A percentile compares a stretch with the other conserved stretches of the same genome.
phyloP scores from a whole-genome alignment of 2,329 filamentous ascomycete genomes.

The Blastomyces parvus region DNA sequence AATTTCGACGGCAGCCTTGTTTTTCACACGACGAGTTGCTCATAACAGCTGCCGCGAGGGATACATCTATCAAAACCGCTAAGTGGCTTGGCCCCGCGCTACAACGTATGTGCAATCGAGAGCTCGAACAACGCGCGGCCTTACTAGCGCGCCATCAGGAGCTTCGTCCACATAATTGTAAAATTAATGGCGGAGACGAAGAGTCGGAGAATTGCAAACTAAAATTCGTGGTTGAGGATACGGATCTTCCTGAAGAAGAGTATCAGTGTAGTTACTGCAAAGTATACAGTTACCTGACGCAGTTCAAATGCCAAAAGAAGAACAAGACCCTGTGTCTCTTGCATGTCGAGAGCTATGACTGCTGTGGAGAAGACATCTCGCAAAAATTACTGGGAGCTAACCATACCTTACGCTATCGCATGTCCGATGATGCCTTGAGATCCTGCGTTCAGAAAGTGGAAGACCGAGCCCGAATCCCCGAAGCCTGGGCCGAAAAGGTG shows the following conservation, averaged over 20 bases:
- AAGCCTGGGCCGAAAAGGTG: slow-evolving; percentile 84
- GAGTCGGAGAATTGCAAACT: slow-evolving; percentile 46
- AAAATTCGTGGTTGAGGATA: slow-evolving; percentile 56
- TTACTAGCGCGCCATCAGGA: slow-evolving; percentile 60
- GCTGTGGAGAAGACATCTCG: slow-evolving; percentile 60
- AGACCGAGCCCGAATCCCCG: slow-evolving; percentile 77
- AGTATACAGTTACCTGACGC: slow-evolving; percentile 78
- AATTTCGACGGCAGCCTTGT: slow-evolving; percentile 84
- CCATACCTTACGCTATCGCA: slow-evolving; percentile 69
- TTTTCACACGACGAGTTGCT: slow-evolving; percentile 96
- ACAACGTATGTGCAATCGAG: slow-evolving; percentile 64
- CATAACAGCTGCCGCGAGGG: slow-evolving; percentile 75
- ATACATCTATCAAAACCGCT: slow-evolving; percentile 75
- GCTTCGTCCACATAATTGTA: slow-evolving; percentile 46
- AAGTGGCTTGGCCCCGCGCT: slow-evolving; percentile 91
- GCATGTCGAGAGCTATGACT: slow-evolving; percentile 71
- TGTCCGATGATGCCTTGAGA: slow-evolving; percentile 60
- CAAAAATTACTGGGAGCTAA: slow-evolving; percentile 60
- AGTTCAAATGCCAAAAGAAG: slow-evolving; percentile 73
- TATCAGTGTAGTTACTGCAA: slow-evolving; percentile 91
- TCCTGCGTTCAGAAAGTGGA: slow-evolving; percentile 63
- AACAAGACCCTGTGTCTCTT: slow-evolving; percentile 73
- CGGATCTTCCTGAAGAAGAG: slow-evolving; percentile 78
- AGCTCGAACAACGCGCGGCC: slow-evolving; percentile 56
- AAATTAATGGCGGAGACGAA: slow-evolving; percentile 40